Percentiles rank a stretch among this genome's conserved stretches.
These are phyloP conservation scores for Obba rivulosa DNA, from an alignment of 768 basidiomycete genomes.

Conservation along the genomic window DNA sequence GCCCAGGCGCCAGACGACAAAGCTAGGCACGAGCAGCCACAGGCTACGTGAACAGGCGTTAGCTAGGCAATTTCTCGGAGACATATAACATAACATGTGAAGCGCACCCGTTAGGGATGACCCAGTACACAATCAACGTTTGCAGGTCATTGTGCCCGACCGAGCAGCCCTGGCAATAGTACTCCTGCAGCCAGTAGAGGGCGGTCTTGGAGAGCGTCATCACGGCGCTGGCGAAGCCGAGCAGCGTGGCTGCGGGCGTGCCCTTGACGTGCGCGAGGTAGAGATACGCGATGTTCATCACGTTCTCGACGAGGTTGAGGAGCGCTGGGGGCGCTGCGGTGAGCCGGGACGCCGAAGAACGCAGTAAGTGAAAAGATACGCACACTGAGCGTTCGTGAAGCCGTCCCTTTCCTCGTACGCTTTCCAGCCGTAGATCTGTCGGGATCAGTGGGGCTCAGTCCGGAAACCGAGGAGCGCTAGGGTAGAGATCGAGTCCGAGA, in stretches of 20 bases:
- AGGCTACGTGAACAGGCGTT: constrained; percentile 34
- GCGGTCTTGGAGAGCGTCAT: constrained; percentile 85
- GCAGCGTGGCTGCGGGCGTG: constrained; percentile 62
- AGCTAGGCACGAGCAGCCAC: constrained; percentile 71
- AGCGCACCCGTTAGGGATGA: constrained; percentile 75
- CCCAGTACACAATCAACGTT: constrained; percentile 55
- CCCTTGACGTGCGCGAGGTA: constrained; percentile 62
- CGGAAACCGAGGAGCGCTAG: neutral
- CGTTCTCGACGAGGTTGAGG: constrained; percentile 73
- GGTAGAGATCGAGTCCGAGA: constrained; percentile 4
- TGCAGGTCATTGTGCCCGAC: constrained; percentile 64
- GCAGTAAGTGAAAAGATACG: constrained; percentile 14
- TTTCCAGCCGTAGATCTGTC: constrained; percentile 67
- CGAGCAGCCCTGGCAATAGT: constrained; percentile 63
- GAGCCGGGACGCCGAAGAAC: neutral
- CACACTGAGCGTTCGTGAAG: constrained; percentile 84
- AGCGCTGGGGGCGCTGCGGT: constrained; percentile 43
- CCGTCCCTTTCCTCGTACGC: constrained; percentile 64
- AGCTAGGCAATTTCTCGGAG: neutral
- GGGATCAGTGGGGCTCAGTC: constrained; percentile 1
- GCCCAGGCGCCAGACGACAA: constrained; percentile 57
- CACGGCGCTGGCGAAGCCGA: constrained; percentile 67
- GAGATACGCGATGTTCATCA: constrained; percentile 69
- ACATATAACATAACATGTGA: neutral
- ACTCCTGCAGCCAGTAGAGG: constrained; percentile 80